Evolutionary conservation across 768 basidiomycete species (phyloP), one percentile per base, ranked within the genome.

Genomic region (Lactarius hatsudake): DNA sequence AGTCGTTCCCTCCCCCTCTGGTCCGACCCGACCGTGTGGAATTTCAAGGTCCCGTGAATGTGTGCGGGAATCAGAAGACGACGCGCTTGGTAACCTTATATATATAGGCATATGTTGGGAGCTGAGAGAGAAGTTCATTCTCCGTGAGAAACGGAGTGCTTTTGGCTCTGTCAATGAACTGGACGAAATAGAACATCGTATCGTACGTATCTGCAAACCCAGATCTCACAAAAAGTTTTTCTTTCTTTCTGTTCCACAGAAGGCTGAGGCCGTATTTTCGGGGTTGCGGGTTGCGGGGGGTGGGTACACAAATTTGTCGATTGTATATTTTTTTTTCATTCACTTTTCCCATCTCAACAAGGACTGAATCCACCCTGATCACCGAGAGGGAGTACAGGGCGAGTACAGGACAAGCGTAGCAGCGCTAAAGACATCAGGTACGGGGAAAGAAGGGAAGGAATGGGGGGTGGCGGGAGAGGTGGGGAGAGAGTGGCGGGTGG

Each of bases 141-240:
- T 58, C 56, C 63, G 63, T 64, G 63, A 58, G 63, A 64, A 64
- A 57, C 56, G 63, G 56, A 64, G 40, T 45, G 17, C 5, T 45
- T 45, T 45, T 45, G 43, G 20, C 43, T 3, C 6, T 45, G 43
- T 42, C 42, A 42, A 56, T 26, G 32, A 56, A 23, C 15, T 26
- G 54, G 54, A 56, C 26, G 54, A 32, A 32, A 56, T 26, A 23
- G 32, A 15, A 42, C 40, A 15, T 40, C 40, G 43, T 43, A 15
- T 40, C 40, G 43, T 43, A 43, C 8, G 43, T 10, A 45, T 45
- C 20, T 45, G 18, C 9, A n/a, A 1, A 42, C 42, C 5, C 15
- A 42, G 42, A 45, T 45, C 43, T 45, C 43, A 45, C 43, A 45
- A n/a, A 45, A 45, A 10, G 20, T 20, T 45, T n/a, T 45, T 45